Evolutionary conservation across 768 basidiomycete genomes (phyloP), one percentile per base, ranked within the genome.

Genomic region (Hygrophoropsis aurantiaca): DNA sequence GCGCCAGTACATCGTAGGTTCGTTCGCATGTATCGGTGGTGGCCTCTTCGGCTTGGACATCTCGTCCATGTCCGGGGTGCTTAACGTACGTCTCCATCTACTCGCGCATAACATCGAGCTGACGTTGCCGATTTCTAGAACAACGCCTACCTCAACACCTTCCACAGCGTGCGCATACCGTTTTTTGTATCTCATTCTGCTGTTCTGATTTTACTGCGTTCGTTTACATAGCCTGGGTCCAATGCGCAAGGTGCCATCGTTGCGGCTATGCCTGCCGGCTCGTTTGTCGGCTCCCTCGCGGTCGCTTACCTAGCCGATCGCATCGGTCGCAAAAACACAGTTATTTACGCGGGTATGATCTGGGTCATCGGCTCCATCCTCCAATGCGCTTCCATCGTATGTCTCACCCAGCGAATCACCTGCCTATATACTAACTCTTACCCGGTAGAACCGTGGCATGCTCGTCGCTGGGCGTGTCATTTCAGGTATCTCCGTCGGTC

Each of bases 21-120:
- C 84, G 15, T 89, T 89, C 66, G 86, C 87, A 64, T 89, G 87
- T 62, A 87, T 89, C 52, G 86, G 87, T 30, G 85, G 86, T 54
- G 84, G 84, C 40, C 77, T 89, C 30, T 89, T 88, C 59, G 87
- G 87, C 62, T 62, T 89, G 70, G 87, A 89, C 73, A 87, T 89
- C 58, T 85, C 85, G 57, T 88, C 85, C 59, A 88, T 88, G 86
- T 85, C 86, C 42, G 85, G 82, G 7, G 84, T 88, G 42, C 66
- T 88, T 54, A 84, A 62, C 45, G 80, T 81, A 54, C 50, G 70
- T 60, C 23, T 47, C 16, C 24, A 15, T 38, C 20, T 34, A 23
- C 9, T 44, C 19, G 9, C 8, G 9, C 26, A 1, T 6, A 27
- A 23, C 40, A 20, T 7, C 27, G 6, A 13, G 13, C 27, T 13